phyloP scores from a whole-genome alignment of 345 rosid genomes.

The Eucalyptus camaldulensis region DNA sequence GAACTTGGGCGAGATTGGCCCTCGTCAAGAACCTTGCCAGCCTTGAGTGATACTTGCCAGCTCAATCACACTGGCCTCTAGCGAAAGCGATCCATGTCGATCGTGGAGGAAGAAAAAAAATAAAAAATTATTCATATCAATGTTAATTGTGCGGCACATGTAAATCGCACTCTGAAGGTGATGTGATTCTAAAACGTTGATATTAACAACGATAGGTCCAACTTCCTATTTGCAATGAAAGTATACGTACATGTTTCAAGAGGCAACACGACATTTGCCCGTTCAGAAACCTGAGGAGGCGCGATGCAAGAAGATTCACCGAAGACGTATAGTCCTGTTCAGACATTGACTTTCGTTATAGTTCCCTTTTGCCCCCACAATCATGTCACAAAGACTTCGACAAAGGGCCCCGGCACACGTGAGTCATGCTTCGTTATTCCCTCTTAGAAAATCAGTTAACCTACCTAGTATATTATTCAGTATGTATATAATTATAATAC shows the following conservation, averaged over 20 bases:
- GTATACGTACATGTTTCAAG: not conserved
- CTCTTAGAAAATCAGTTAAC: not conserved
- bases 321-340: not conserved
- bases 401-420: not conserved
- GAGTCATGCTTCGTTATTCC: not conserved
- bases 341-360: not conserved
- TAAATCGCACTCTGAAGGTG: not conserved
- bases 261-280: not conserved
- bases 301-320: not conserved
- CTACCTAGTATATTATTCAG: not conserved
- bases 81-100: not conserved
- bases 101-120: not conserved
- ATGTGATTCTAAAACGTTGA: not conserved
- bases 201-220: not conserved
- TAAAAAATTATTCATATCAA: not conserved
- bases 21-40: not conserved
- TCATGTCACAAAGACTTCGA: not conserved
- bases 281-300: not conserved
- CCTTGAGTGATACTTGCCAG: not conserved
- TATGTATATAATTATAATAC: not conserved
- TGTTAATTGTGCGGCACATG: not conserved
- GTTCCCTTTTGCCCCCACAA: not conserved
- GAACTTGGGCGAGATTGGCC: not conserved
- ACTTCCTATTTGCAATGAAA: not conserved
- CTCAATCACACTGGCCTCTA: accelerated